Percentiles rank a stretch among this genome's conserved stretches.
Evolutionary conservation across 371 early-diverging fungal species (phyloP).

Genomic region (Lichtheimia corymbifera): DNA sequence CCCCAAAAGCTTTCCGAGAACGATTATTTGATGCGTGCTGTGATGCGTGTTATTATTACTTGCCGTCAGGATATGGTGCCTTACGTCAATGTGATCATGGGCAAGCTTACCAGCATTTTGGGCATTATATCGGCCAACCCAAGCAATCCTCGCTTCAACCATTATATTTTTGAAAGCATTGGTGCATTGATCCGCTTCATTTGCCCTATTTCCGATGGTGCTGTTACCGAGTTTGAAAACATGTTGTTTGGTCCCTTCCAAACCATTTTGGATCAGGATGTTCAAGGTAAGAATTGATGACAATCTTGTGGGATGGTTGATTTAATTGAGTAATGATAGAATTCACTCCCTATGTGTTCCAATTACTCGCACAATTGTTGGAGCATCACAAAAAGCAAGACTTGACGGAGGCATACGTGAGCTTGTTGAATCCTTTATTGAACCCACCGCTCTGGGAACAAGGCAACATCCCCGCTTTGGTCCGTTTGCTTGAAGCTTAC

Average conservation of each 20-base stretch:
- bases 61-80: conserved; percentile 72
- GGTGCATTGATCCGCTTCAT: conserved; percentile 79
- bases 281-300: conserved; percentile 34
- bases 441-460: conserved; percentile 88
- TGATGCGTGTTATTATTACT: conserved; percentile 82
- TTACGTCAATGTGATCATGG: conserved; percentile 71
- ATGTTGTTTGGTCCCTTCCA: conserved; percentile 80
- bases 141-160: conserved; percentile 96
- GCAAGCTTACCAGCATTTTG: conserved; percentile 73
- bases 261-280: conserved; percentile 89
- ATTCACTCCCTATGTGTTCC: conserved; percentile 96
- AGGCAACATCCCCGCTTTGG: conserved; percentile 93
- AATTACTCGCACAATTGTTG: conserved; percentile 87
- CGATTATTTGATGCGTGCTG: conserved; percentile 90
- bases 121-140: conserved; percentile 92
- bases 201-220: conserved; percentile 60
- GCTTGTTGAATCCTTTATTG: conserved; percentile 77
- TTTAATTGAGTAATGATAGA: conserved; percentile 47
- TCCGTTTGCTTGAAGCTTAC: conserved; percentile 84
- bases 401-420: conserved; percentile 72
- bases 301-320: too few species aligned
- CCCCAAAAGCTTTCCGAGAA: conserved; percentile 94
- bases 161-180: conserved; percentile 93
- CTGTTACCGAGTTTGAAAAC: conserved; percentile 80
- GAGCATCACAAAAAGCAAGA: conserved; percentile 69